A percentile compares a stretch with the other conserved stretches of the same genome.
These are phyloP conservation scores for Acrocalymma vagum DNA, from an alignment of 2,329 filamentous ascomycete species.

Conservation along the genomic window DNA sequence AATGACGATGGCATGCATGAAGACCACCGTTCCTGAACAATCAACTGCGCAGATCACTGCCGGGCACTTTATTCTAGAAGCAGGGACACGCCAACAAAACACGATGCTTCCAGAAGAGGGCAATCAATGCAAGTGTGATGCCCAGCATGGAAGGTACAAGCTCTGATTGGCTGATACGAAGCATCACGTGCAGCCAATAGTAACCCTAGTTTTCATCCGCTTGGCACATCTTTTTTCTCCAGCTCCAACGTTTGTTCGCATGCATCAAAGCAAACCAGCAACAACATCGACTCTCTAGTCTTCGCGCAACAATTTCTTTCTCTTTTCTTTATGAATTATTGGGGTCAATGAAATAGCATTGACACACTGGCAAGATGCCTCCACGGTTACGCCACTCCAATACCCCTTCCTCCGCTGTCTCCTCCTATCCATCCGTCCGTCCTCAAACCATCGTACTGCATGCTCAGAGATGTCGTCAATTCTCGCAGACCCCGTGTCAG, in stretches of 20 bases:
- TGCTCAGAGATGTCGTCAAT: conserved; percentile 37
- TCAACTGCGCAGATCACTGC: conserved; percentile 23
- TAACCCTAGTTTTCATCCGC: conserved; percentile 6
- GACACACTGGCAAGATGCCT: conserved; percentile 33
- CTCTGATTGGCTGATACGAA: background rate
- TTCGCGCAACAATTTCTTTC: conserved; percentile 15
- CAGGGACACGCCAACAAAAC: conserved; percentile 27
- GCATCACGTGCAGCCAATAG: conserved; percentile 5
- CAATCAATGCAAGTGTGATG: conserved; percentile 22
- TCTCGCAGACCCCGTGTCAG: conserved; percentile 47
- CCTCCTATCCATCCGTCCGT: conserved; percentile 26
- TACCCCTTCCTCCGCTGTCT: conserved; percentile 28
- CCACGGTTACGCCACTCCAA: conserved; percentile 43
- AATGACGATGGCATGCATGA: conserved; percentile 31
- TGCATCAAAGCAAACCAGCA: conserved; percentile 21
- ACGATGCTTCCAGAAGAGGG: conserved; percentile 24
- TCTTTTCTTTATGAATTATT: conserved; percentile 12
- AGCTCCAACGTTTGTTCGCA: no score
- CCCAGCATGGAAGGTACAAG: background rate
- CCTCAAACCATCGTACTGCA: conserved; percentile 33
- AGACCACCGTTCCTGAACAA: conserved; percentile 23
- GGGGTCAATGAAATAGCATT: conserved; percentile 41
- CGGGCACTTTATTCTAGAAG: conserved; percentile 33
- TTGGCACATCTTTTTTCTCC: conserved; percentile 30
- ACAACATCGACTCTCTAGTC: conserved; percentile 18